Evolutionary conservation across 2,329 filamentous ascomycete species (phyloP).

Genomic region (Fusarium xylarioides): DNA sequence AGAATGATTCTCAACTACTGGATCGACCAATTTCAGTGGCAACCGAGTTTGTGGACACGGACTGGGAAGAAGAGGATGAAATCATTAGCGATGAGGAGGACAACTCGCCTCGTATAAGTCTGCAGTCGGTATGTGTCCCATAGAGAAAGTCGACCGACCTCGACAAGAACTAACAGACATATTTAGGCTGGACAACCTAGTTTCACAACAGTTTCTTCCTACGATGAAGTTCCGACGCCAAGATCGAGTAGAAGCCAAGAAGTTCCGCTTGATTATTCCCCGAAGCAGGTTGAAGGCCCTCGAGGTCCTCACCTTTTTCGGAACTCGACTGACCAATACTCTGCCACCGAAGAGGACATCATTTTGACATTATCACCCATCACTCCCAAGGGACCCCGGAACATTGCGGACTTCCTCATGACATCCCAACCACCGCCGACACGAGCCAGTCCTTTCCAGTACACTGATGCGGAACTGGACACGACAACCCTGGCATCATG

Average conservation of each 20-base stretch:
- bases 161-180: conserved; percentile 18
- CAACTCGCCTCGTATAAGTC: conserved; percentile 72
- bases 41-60: conserved; percentile 82
- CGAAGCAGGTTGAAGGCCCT: conserved; percentile 79
- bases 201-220: conserved; percentile 87
- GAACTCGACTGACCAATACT: conserved; percentile 61
- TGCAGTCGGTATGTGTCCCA: conserved; percentile 72
- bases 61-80: conserved; percentile 75
- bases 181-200: conserved; percentile 74
- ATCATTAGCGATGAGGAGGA: conserved; percentile 68
- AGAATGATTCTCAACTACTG: conserved; percentile 54
- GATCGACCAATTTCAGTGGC: conserved; percentile 73
- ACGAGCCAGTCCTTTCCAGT: conserved; percentile 64
- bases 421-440: conserved; percentile 40
- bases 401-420: conserved; percentile 40
- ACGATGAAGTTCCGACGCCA: conserved; percentile 84
- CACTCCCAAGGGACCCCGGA: conserved; percentile 68
- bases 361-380: conserved; percentile 77
- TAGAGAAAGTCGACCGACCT: not conserved
- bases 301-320: conserved; percentile 88
- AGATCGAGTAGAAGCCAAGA: conserved; percentile 69
- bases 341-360: conserved; percentile 55
- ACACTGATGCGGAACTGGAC: conserved; percentile 66
- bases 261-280: conserved; percentile 67
- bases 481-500: conserved; percentile 69